Evolutionary conservation across 108 stramenopile species (phyloP), one percentile per base, ranked within the genome.

Genomic region (Skeletonema costatum): DNA sequence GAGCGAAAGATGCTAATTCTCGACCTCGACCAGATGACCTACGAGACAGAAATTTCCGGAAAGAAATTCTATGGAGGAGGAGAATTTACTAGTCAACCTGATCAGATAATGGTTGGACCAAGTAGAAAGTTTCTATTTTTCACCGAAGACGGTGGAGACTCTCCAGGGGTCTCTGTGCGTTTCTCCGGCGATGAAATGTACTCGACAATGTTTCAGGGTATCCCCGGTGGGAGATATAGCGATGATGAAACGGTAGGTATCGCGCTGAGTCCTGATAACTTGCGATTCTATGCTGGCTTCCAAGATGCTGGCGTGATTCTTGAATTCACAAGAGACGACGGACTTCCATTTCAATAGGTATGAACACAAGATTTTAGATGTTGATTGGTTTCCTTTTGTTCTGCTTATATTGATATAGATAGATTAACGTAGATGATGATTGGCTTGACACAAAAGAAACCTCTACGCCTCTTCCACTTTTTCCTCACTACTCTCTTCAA

Each of bases 21-120:
- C 13, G 75, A 89, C 32, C 59, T 89, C 64, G 85, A 82, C 56
- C 16, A 6, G 33, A 70, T 58, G 60, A 82, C 77, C 16, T 89
- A 80, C 41, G 12, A 48, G 5, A 64, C 69, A 19, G 12, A 66
- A 29, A 63, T 80, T 19, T 85, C 84, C 9, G 56, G 56, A 5
- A 25, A 25, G 56, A 58, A 58, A 25, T 8, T 58, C 6, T 19
- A 19, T 25, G 53, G 38, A 29, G 32, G 64, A 31, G 88, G 88
- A 31, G 11, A 81, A 3, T 86, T 89, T 70, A 78, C 84, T 77
- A 85, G 82, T 38, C 36, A 42, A 16, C 78, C 78, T 7, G 78
- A 73, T 66, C 60, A 71, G 60, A 8, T 58, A 58, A 19, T 58
- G 5, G 19, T 58, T 19, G 56, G 25, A 8, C 19, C 56, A 5